Conservation (phyloP, 2,329 filamentous ascomycete genomes). For the Trichophyton verrucosum region DNA sequence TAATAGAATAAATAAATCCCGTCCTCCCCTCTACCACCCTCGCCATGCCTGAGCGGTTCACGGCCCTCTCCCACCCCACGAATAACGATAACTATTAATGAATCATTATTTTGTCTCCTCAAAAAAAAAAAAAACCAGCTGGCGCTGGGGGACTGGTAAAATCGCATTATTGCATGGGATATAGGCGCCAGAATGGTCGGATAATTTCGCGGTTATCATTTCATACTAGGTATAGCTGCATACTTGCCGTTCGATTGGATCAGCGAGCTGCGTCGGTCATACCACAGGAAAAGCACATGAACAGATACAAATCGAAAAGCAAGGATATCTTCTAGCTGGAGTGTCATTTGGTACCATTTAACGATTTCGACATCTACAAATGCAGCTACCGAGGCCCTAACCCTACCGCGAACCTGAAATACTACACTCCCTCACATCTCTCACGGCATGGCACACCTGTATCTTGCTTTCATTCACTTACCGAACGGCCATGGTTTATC, state of each 20-base stretch:
- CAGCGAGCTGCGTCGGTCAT: not conserved
- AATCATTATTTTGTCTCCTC: not conserved
- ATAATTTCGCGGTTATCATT: not conserved
- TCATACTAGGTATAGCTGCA: not conserved
- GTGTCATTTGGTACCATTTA: not conserved
- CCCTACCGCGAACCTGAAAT: too few relatives aligned
- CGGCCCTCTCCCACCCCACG: not conserved
- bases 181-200: not conserved
- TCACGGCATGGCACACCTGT: not conserved
- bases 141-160: not conserved
- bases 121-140: not conserved
- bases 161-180: not conserved
- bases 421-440: not conserved
- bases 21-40: not conserved
- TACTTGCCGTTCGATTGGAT: not conserved
- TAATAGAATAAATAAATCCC: conserved; percentile 43
- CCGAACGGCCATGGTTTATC: not conserved
- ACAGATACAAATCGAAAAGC: not conserved
- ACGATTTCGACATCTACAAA: not conserved
- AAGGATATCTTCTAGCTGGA: not conserved
- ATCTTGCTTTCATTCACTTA: not conserved
- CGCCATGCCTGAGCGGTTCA: not conserved
- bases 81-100: not conserved
- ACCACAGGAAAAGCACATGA: too few relatives aligned
- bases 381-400: too few relatives aligned